phyloP scores from a whole-genome alignment of 2,329 filamentous ascomycete species.

The Monosporascus sp. region DNA sequence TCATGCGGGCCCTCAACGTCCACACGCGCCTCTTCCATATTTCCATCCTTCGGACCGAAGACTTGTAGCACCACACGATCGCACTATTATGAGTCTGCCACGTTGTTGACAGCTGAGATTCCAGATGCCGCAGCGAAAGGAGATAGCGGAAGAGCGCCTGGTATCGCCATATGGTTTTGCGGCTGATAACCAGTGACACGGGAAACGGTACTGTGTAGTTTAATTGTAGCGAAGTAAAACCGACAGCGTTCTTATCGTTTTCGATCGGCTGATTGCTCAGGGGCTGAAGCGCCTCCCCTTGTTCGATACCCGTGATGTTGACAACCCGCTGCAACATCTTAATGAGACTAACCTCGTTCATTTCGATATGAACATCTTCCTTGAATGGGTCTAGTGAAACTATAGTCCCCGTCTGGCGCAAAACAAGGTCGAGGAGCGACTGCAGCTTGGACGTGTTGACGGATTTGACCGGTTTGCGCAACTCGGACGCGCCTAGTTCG shows the following conservation, averaged over 20 bases:
- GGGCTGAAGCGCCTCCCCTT: constrained; percentile 75
- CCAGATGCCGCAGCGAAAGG: constrained; percentile 81
- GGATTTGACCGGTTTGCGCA: constrained; percentile 80
- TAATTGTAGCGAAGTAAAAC: constrained; percentile 88
- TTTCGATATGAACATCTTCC: constrained; percentile 94
- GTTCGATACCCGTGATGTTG: constrained; percentile 91
- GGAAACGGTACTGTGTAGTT: constrained; percentile 95
- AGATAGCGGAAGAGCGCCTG: constrained; percentile 94
- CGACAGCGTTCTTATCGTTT: constrained; percentile 79
- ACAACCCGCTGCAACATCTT: constrained; percentile 95
- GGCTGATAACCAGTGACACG: constrained; percentile 87
- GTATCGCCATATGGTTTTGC: constrained; percentile 95
- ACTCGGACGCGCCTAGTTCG: constrained; percentile 81
- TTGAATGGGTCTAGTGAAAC: constrained; percentile 95
- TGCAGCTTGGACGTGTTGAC: constrained; percentile 94
- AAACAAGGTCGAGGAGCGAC: constrained; percentile 87
- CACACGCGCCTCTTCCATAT: constrained; percentile 90
- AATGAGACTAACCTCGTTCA: constrained; percentile 90
- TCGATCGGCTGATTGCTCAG: constrained; percentile 64
- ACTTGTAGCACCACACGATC: constrained; percentile 76
- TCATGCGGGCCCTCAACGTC: constrained; percentile 88
- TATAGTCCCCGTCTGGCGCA: constrained; percentile 92
- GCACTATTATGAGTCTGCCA: constrained; percentile 88
- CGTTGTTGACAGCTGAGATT: constrained; percentile 76
- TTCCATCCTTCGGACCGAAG: constrained; percentile 68